phyloP scores from a whole-genome alignment of 176 grass and related monocot species.

The Secale cereale region DNA sequence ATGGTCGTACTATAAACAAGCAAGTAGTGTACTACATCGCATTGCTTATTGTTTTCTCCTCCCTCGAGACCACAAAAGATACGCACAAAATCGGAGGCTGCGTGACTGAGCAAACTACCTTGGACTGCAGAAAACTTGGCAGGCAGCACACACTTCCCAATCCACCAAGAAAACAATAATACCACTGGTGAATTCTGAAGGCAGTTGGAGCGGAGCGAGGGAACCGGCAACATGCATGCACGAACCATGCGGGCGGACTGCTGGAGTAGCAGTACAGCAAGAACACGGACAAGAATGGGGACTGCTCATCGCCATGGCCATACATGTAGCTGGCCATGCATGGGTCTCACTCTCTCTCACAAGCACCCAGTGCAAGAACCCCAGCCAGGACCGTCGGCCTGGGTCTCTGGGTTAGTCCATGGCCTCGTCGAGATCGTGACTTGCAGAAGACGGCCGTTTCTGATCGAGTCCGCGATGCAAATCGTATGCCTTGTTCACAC shows the following conservation, averaged over 20 bases:
- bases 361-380: neutral
- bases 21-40: no score
- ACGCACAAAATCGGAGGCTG: neutral
- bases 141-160: slow-evolving; percentile 14
- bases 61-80: no score
- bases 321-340: neutral
- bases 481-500: neutral
- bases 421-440: no score
- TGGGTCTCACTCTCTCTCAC: neutral
- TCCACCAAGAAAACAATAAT: neutral
- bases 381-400: no score
- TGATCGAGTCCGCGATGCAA: neutral
- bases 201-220: neutral
- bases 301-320: neutral
- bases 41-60: no score
- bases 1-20: no score
- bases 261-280: neutral
- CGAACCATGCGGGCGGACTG: neutral
- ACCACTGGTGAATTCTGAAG: neutral
- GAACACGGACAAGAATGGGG: neutral
- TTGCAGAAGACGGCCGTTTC: neutral
- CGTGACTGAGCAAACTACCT: neutral
- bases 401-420: no score
- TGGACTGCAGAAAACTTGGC: slow-evolving; percentile 9
- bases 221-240: slow-evolving; percentile 1